These are phyloP conservation scores for Halenospora varia DNA, from an alignment of 495 filamentous ascomycete genomes.

Conservation along the genomic window DNA sequence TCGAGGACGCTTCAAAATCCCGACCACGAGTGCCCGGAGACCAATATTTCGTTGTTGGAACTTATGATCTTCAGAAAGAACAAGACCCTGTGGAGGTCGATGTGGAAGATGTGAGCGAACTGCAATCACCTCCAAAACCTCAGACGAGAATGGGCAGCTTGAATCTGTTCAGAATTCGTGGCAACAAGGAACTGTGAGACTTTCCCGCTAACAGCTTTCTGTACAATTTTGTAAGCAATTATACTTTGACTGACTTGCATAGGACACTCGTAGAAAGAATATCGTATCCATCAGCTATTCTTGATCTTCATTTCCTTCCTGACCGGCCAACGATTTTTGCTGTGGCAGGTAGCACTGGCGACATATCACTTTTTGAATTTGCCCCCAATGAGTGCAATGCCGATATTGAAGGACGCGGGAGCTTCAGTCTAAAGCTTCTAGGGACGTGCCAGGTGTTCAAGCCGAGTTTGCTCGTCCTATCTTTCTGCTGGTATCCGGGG, in stretches of 20 bases:
- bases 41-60: constrained; percentile 71
- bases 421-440: neutral
- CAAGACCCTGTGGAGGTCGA: constrained; percentile 8
- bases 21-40: neutral
- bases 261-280: constrained; percentile 5
- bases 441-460: constrained; percentile 18
- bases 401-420: neutral
- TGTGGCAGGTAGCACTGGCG: constrained; percentile 69
- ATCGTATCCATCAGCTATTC: constrained; percentile 33
- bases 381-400: neutral
- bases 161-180: constrained; percentile 55
- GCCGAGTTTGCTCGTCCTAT: constrained; percentile 58
- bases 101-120: constrained; percentile 25
- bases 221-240: neutral
- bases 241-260: neutral
- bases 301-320: constrained; percentile 82
- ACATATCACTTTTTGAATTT: constrained; percentile 58
- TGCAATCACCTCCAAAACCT: constrained; percentile 17
- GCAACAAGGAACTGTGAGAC: constrained; percentile 46
- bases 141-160: constrained; percentile 64
- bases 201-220: neutral
- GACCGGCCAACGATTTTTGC: constrained; percentile 43
- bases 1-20: neutral
- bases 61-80: constrained; percentile 68
- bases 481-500: constrained; percentile 66